Base-by-base conservation (phyloP, 1,284 basidiomycete genomes). In the Ceratobasidium theobromae region DNA sequence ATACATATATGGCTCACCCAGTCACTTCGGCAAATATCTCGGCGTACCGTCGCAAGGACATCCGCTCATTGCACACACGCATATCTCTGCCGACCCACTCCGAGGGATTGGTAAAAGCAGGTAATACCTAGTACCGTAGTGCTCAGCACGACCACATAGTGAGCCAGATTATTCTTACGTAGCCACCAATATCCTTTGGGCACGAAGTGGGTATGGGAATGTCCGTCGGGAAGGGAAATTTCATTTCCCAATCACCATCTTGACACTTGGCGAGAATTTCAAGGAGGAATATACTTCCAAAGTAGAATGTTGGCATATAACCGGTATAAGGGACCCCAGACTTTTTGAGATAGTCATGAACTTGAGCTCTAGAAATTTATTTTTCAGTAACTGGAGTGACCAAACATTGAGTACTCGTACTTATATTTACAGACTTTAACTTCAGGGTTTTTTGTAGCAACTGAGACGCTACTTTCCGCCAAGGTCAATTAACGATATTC, bases 11-110 rank as follows among this genome's bases (percentile, higher is more conserved):
- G 5, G 14, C 55, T 30, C 25, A 58, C 55, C 43, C 41, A 21
- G 57, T 60, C 32, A 60, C 25, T 30, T 60, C 57, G 9, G 57
- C 27, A n/a, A 60, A 60, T 32, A 18, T 40, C 18, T 60, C 57
- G 6, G 33, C 57, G 27, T 49, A 60, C 21, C 38, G 45, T 11
- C 57, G 45, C 8, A 49, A 25, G 5, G 45, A 33, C 18, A 38
- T 49, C 28, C 28, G 23, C 28, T 60, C 45, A 18, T 60, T 60
- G 28, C 45, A 45, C 2, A 60, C 43, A 16, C 21, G 33, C 30
- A 51, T 49, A 2, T 48, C 46, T 16, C 49, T 60, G 3, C 46
- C 46, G 14, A 60, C 16, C 57, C 55, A 58, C 18, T 48, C 55
- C 16, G 43, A 46, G 3, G 43, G 27, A 16, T 35, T 23, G 11